Evolutionary conservation across 2,329 filamentous ascomycete genomes (phyloP).

Genomic region (Trematosphaeria pertusa): DNA sequence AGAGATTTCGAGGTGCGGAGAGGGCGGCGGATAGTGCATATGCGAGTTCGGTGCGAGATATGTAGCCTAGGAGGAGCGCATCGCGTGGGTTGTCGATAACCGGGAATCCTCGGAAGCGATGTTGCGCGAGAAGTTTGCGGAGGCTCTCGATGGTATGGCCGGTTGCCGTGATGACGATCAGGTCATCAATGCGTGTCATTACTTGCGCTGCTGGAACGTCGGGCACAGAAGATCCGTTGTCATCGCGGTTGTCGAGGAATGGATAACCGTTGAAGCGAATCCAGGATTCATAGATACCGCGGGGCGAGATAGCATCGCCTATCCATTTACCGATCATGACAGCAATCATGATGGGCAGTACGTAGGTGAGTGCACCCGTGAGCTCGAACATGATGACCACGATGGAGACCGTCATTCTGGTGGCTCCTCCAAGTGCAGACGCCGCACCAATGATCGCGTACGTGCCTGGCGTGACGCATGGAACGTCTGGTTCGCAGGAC

Average conservation of each 20-base stretch:
- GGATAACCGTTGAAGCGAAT: constrained; percentile 96
- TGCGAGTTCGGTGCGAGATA: constrained; percentile 85
- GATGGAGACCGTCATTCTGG: constrained; percentile 95
- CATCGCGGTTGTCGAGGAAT: constrained; percentile 88
- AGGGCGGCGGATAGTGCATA: constrained; percentile 76
- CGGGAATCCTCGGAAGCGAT: constrained; percentile 89
- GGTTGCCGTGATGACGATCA: constrained; percentile 84
- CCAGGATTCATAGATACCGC: constrained; percentile 97
- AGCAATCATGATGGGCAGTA: constrained; percentile 97
- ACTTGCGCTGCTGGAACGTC: constrained; percentile 86
- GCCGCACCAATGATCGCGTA: constrained; percentile 97
- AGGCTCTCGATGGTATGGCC: constrained; percentile 86
- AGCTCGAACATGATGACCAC: constrained; percentile 99
- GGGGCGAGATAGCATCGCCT: constrained; percentile 89
- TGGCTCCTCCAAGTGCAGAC: constrained; percentile 91
- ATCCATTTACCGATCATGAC: constrained; percentile 99
- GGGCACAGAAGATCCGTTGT: constrained; percentile 68
- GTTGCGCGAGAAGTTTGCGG: constrained; percentile 71
- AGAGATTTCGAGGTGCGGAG: constrained; percentile 64
- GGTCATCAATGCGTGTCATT: constrained; percentile 91
- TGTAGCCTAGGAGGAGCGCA: constrained; percentile 87
- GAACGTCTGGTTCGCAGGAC: constrained; percentile 82
- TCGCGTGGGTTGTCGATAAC: constrained; percentile 80
- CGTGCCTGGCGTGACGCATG: constrained; percentile 90
- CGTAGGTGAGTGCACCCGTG: constrained; percentile 93